phyloP scores from a whole-genome alignment of 1,284 basidiomycete genomes.

The Inonotus hispidus region DNA sequence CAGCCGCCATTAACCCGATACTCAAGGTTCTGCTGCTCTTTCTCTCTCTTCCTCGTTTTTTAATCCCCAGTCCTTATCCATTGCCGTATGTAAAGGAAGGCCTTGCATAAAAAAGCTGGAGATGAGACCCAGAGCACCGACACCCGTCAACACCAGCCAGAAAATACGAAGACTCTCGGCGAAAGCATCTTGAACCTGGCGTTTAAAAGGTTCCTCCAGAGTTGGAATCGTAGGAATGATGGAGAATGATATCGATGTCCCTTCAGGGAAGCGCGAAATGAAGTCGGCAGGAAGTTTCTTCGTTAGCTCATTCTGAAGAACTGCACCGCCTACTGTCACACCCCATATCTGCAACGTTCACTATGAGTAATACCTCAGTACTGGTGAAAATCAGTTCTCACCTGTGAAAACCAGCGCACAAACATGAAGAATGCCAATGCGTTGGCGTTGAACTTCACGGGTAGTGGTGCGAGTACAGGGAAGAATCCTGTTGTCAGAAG shows the following conservation, averaged over 20 bases:
- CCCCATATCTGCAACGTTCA: conserved; percentile 30
- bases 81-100: neutral
- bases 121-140: conserved; percentile 24
- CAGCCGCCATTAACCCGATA: no score
- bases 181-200: conserved; percentile 31
- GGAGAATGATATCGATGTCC: conserved; percentile 31
- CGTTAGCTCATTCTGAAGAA: conserved; percentile 36
- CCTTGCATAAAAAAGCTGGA: conserved; percentile 31
- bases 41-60: neutral
- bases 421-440: conserved; percentile 31
- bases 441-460: conserved; percentile 27
- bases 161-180: conserved; percentile 28
- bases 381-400: neutral
- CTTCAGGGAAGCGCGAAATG: conserved; percentile 29
- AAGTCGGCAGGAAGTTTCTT: conserved; percentile 29
- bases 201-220: conserved; percentile 29
- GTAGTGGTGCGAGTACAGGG: conserved; percentile 32
- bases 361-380: no score
- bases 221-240: conserved; percentile 30
- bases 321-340: conserved; percentile 32
- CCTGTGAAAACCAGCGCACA: conserved; percentile 27
- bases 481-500: conserved; percentile 27
- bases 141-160: conserved; percentile 33
- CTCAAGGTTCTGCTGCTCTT: no score
- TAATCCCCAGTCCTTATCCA: no score